Base-by-base conservation (phyloP, 495 filamentous ascomycete genomes). In the Aspergillus saccharolyticus region DNA sequence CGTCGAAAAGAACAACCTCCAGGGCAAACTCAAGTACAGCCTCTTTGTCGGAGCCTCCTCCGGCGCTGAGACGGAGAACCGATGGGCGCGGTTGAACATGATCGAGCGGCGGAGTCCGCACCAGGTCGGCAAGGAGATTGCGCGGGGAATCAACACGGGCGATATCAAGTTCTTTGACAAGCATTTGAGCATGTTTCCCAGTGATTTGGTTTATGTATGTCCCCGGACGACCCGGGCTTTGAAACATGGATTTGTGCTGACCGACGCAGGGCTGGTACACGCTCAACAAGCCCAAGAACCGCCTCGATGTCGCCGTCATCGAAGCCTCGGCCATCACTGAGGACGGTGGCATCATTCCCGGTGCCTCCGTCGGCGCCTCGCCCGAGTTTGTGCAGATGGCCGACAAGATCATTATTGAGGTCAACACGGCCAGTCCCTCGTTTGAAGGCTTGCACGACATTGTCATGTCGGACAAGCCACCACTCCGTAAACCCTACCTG, bases 381-480 rank as follows among this genome's bases (percentile, higher is more conserved):
- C 91, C 91, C 17, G 91, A 96, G 70, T 78, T 96, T 30, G 79
- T 96, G 56, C 89, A 95, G 73, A 87, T 93, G 80, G 88, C 90
- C 44, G 89, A 93, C 65, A 95, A 94, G 79, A 86, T 96, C 70
- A 90, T 96, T 64, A 89, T 96, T 61, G 91, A 96, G 75, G 89
- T 96, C 72, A 96, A 96, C 78, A 96, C 91, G 1, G 75, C 89
- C 5, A 82, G 87, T 42, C 91, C 91, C 7, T 90, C 83, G 30
- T 90, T 96, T 64, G 87, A 94, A 69, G 91, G 91, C 50, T 80
- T 96, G 28, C 91, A 96, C 77, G 91, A 96, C 64, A 96, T 96
- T 72, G 89, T 87, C 45, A 86, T 91, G 84, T 88, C 86, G 5
- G 87, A 94, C 54, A 78, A 91, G 1, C 91, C 91, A 3, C 91